Evolutionary conservation across 2,329 filamentous ascomycete genomes (phyloP).

Genomic region (Pestalotiopsis sp.): DNA sequence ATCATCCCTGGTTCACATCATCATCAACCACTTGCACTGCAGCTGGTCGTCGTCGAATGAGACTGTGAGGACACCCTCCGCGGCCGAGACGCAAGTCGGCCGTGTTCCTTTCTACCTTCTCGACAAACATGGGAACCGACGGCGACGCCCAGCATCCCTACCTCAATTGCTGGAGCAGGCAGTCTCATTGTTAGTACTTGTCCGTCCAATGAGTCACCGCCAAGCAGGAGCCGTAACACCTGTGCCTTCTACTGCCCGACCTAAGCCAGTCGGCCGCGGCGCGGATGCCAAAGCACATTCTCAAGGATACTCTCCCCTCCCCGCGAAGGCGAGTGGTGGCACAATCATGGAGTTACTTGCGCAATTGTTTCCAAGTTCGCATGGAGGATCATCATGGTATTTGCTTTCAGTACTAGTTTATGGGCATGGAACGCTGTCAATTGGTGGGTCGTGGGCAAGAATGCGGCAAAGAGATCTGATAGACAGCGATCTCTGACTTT

Average conservation of each 20-base stretch:
- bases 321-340: neutral
- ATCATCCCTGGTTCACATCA: neutral
- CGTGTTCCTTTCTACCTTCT: neutral
- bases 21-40: neutral
- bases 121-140: no score
- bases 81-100: neutral
- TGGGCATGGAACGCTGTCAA: conserved; percentile 20
- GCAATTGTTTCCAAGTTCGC: neutral
- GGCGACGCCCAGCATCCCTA: no score
- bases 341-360: neutral
- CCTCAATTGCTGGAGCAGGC: neutral
- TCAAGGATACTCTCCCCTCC: neutral
- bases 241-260: neutral
- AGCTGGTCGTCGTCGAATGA: neutral
- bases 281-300: neutral
- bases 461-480: neutral
- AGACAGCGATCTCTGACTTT: conserved; percentile 15
- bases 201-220: neutral
- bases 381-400: conserved; percentile 22
- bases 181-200: neutral
- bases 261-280: neutral
- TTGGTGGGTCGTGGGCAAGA: conserved; percentile 21
- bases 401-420: conserved; percentile 26
- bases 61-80: neutral
- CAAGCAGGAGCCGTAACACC: neutral